phyloP scores from a whole-genome alignment of 306 rosid species.

The Comarum palustre region DNA sequence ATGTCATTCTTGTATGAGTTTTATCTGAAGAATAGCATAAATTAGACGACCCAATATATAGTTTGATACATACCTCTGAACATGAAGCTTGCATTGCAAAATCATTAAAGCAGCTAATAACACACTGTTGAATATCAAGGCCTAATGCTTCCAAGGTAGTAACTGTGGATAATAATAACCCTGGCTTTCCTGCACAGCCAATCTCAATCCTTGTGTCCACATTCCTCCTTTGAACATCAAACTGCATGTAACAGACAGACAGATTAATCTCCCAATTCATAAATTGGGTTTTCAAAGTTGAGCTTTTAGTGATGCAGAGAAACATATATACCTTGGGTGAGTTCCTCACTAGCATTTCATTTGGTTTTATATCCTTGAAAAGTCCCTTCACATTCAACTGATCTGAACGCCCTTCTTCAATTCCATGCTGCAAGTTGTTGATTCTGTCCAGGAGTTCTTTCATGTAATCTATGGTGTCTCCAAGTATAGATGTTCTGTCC shows the following conservation, averaged over 20 bases:
- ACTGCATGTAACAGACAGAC: slow-evolving; percentile 37
- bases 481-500: slow-evolving; percentile 95
- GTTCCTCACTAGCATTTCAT: slow-evolving; percentile 62
- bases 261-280: not conserved
- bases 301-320: not conserved
- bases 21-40: not conserved
- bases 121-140: slow-evolving; percentile 91
- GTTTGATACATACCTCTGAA: slow-evolving; percentile 53
- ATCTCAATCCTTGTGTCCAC: slow-evolving; percentile 62
- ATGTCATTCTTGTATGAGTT: not conserved
- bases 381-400: slow-evolving; percentile 28
- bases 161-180: slow-evolving; percentile 63
- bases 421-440: slow-evolving; percentile 54
- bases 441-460: slow-evolving; percentile 82
- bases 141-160: slow-evolving; percentile 82
- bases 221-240: slow-evolving; percentile 73
- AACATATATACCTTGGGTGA: slow-evolving; percentile 62
- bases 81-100: slow-evolving; percentile 96
- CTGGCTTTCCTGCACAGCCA: slow-evolving; percentile 81
- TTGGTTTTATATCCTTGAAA: slow-evolving; percentile 57
- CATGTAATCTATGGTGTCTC: slow-evolving; percentile 94
- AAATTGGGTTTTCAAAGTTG: not conserved
- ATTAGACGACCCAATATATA: not conserved
- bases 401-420: slow-evolving; percentile 42
- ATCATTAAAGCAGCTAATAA: slow-evolving; percentile 83